Base-by-base conservation (phyloP, 2,329 filamentous ascomycete species). In the Endocalyx cinctus region DNA sequence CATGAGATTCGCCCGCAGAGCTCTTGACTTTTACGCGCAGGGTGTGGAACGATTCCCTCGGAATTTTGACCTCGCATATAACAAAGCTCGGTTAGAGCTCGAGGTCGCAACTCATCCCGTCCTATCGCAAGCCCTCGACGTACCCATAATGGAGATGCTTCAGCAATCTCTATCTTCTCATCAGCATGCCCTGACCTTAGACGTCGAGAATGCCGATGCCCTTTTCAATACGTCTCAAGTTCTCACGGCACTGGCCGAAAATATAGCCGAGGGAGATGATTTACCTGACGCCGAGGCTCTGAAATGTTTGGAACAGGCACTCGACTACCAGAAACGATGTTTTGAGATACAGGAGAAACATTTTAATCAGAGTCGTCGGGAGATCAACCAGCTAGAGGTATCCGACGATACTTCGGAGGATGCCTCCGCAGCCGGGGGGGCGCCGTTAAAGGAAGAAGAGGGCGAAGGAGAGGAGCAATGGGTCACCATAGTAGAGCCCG, bases 151-250 rank as follows among this genome's bases (percentile, higher is more conserved):
- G 3, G 67, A 73, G n/a, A 63, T 79, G 16, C 57, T 87, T 15
- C 63, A 72, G 25, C 67, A 74, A 38, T 75, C 82, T 1, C 57
- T 87, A 16, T 63, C 69, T 17, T 82, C 81, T 3, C 82, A 86
- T 54, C 70, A 70, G 35, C 69, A 73, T 51, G 81, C 82, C 4
- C 58, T 82, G 17, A 57, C 55, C 2, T 55, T 86, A 18, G 70
- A 79, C 15, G 67, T 72, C 30, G 69, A 77, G 25, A 84, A 84
- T 51, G 65, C 79, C 2, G 81, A 87, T 56, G 69, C 77, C 5
- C 61, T 84, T 7, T 87, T 86, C 64, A 87, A 87, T 51, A 80
- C 77, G 5, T 79, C 75, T 2, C 82, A 86, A 55, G 77, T 84
- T 4, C 63, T 86, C 23, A 81, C 76, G 1, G 77, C 72, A 41